These are phyloP conservation scores for Daphne laureola DNA, from an alignment of 441 rosid species.

Conservation along the genomic window DNA sequence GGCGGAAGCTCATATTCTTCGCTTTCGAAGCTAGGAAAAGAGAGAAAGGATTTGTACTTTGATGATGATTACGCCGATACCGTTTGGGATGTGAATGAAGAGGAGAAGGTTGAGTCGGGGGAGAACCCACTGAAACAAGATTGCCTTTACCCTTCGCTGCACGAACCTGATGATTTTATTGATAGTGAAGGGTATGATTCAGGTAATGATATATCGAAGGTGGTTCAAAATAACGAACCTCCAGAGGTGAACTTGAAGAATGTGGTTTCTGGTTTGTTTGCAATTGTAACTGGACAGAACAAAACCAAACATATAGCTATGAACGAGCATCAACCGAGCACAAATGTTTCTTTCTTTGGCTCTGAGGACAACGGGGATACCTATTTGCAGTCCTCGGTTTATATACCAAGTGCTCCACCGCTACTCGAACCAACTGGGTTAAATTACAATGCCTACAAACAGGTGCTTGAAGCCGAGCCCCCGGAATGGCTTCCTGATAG, in stretches of 20 bases:
- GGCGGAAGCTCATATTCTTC: slow-evolving; percentile 41
- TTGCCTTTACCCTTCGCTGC: slow-evolving; percentile 30
- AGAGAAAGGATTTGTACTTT: slow-evolving; percentile 22
- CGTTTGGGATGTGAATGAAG: slow-evolving; percentile 18
- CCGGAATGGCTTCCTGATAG: slow-evolving; percentile 77
- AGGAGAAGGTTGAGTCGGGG: slow-evolving; percentile 15
- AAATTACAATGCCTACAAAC: slow-evolving; percentile 39
- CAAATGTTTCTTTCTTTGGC: slow-evolving; percentile 77
- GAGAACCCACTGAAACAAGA: slow-evolving; percentile 30
- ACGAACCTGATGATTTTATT: slow-evolving; percentile 37
- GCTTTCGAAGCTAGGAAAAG: slow-evolving; percentile 28
- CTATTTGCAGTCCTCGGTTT: slow-evolving; percentile 75
- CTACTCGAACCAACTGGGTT: slow-evolving; percentile 42
- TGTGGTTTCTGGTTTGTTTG: slow-evolving; percentile 61
- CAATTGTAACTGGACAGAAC: slow-evolving; percentile 73
- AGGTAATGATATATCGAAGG: slow-evolving; percentile 22
- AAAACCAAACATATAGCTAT: slow-evolving; percentile 22
- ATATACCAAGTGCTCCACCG: slow-evolving; percentile 95
- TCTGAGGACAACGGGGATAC: slow-evolving; percentile 74
- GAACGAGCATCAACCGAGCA: slow-evolving; percentile 33
- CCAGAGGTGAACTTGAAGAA: slow-evolving; percentile 87
- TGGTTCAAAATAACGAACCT: slow-evolving; percentile 14
- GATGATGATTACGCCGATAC: slow-evolving; percentile 27
- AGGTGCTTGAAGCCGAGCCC: slow-evolving; percentile 62
- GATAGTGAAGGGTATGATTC: slow-evolving; percentile 63